Evolutionary conservation across 2,329 filamentous ascomycete species (phyloP).

Genomic region (Penicillium sp.): DNA sequence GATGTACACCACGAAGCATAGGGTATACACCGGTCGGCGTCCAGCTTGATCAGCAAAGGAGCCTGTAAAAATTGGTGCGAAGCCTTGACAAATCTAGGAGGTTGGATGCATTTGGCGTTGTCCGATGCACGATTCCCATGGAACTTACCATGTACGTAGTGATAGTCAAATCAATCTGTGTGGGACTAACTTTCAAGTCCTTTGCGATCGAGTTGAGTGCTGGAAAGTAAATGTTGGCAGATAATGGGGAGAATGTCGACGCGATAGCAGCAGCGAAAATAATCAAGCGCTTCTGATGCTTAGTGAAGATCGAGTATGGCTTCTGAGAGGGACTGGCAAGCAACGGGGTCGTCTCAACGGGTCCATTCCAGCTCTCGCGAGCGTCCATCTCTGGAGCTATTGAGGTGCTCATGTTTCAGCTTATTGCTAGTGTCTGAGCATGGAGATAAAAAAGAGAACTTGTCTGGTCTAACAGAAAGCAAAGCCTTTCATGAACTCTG

Average conservation of each 20-base stretch:
- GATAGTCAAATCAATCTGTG: slow-evolving; percentile 32
- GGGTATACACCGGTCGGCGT: slow-evolving; percentile 51
- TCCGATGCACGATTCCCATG: neutral
- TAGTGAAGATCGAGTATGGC: slow-evolving; percentile 37
- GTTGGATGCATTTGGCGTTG: neutral
- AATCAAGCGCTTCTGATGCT: slow-evolving; percentile 38
- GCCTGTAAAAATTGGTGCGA: slow-evolving; percentile 53
- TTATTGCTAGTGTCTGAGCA: too few species aligned
- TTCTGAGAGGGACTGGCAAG: slow-evolving; percentile 2
- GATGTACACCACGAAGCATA: slow-evolving; percentile 49
- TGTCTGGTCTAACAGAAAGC: too few species aligned
- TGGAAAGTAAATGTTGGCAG: slow-evolving; percentile 43
- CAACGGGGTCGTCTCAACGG: slow-evolving; percentile 22
- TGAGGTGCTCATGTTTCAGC: neutral
- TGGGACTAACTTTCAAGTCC: slow-evolving; percentile 27
- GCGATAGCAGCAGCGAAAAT: slow-evolving; percentile 42
- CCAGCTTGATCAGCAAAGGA: slow-evolving; percentile 52
- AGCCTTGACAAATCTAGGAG: slow-evolving; percentile 51
- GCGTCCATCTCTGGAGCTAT: neutral
- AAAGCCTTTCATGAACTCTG: too few species aligned
- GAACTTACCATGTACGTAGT: slow-evolving; percentile 38
- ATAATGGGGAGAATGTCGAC: slow-evolving; percentile 47
- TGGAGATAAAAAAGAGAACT: too few species aligned
- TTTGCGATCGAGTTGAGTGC: slow-evolving; percentile 35
- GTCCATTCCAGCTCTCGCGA: neutral